Evolutionary conservation across 129 eudicot genomes (phyloP).

Genomic region (Pulicaria dysenterica): DNA sequence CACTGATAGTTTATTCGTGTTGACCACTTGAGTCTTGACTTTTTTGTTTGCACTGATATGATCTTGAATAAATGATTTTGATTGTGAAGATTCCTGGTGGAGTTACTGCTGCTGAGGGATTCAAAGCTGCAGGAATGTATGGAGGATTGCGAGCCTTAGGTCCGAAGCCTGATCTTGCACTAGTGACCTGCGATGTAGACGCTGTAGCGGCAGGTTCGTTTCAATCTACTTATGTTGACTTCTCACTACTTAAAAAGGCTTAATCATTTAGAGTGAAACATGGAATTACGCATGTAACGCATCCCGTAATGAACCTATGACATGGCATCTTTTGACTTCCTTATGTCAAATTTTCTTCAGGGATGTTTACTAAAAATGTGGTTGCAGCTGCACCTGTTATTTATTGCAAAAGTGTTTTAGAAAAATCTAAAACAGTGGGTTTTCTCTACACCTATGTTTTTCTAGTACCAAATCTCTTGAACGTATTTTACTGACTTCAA

Average conservation of each 20-base stretch:
- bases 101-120: constrained; percentile 92
- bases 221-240: constrained; percentile 7
- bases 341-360: constrained; percentile 41
- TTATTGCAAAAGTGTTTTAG: constrained; percentile 66
- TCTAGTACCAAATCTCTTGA: not conserved
- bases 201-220: constrained; percentile 89
- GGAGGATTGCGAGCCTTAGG: constrained; percentile 93
- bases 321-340: constrained; percentile 10
- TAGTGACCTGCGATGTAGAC: constrained; percentile 87
- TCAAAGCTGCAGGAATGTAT: constrained; percentile 94
- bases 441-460: constrained; percentile 10
- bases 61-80: not conserved
- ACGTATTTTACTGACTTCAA: not conserved
- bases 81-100: constrained; percentile 82
- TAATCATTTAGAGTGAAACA: not conserved
- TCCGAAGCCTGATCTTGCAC: constrained; percentile 95
- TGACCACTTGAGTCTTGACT: constrained; percentile 1
- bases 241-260: not conserved
- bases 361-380: constrained; percentile 85
- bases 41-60: not conserved
- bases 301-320: not conserved
- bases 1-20: not conserved
- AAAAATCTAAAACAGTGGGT: constrained; percentile 68
- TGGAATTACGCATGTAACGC: not conserved
- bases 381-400: constrained; percentile 97